Evolutionary conservation across 495 filamentous ascomycete species (phyloP).

Genomic region (Talaromyces thailandensis): DNA sequence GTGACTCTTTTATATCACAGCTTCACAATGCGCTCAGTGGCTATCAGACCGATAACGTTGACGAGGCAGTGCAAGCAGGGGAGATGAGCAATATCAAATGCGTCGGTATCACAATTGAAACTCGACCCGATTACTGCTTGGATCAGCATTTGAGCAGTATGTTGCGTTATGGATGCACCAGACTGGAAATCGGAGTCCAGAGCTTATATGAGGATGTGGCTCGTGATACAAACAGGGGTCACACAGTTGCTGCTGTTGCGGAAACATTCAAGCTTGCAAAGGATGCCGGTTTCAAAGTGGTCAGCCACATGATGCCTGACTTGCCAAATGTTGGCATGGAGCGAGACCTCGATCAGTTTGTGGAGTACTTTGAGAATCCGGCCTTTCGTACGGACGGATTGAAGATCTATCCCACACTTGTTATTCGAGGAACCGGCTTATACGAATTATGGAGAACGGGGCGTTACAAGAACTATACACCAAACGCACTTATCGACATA

Average conservation of each 20-base stretch:
- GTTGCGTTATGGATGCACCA: conserved; percentile 93
- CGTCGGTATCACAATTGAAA: conserved; percentile 98
- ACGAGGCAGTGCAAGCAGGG: conserved; percentile 85
- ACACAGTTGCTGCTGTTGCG: conserved; percentile 88
- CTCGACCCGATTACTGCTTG: conserved; percentile 90
- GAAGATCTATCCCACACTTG: conserved; percentile 96
- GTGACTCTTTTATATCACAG: conserved; percentile 87
- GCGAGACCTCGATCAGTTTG: conserved; percentile 90
- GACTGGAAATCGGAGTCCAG: conserved; percentile 91
- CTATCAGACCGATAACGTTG: conserved; percentile 83
- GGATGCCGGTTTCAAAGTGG: conserved; percentile 97
- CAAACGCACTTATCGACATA: conserved; percentile 89
- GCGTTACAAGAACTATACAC: conserved; percentile 96
- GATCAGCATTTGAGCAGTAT: conserved; percentile 86
- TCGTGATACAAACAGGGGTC: conserved; percentile 90
- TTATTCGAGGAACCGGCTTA: conserved; percentile 92
- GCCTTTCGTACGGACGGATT: conserved; percentile 95
- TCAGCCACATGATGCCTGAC: conserved; percentile 99
- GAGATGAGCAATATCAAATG: conserved; percentile 95
- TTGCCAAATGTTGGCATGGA: conserved; percentile 98
- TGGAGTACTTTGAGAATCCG: conserved; percentile 96
- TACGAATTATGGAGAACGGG: conserved; percentile 98
- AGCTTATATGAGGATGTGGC: conserved; percentile 98
- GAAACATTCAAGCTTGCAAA: conserved; percentile 94
- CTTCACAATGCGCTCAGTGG: conserved; percentile 94